These are phyloP conservation scores for Claviceps citrina DNA, from an alignment of 2,329 filamentous ascomycete genomes.

Conservation along the genomic window DNA sequence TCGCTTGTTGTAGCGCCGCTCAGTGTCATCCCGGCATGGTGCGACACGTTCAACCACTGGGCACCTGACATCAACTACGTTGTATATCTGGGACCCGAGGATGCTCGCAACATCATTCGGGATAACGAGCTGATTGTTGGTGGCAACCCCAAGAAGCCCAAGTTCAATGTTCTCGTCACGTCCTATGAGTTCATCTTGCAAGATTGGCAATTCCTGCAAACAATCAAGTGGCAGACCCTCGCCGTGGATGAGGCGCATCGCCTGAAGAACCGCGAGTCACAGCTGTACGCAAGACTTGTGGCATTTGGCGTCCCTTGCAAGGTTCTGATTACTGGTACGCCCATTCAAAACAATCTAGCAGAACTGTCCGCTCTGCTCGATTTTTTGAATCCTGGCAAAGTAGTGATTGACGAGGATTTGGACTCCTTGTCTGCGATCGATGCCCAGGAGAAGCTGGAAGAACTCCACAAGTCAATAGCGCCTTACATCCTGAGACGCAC, in stretches of 20 bases:
- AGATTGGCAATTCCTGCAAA: slow-evolving; percentile 69
- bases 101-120: slow-evolving; percentile 71
- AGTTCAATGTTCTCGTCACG: slow-evolving; percentile 94
- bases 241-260: slow-evolving; percentile 94
- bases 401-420: slow-evolving; percentile 81
- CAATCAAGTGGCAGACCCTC: slow-evolving; percentile 95
- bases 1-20: slow-evolving; percentile 95
- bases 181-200: slow-evolving; percentile 93
- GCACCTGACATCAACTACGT: slow-evolving; percentile 93
- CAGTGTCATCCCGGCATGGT: slow-evolving; percentile 95
- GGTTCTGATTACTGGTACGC: slow-evolving; percentile 88
- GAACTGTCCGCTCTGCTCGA: slow-evolving; percentile 88
- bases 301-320: slow-evolving; percentile 80
- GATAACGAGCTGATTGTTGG: slow-evolving; percentile 82
- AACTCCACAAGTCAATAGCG: slow-evolving; percentile 73
- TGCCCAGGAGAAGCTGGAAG: slow-evolving; percentile 73
- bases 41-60: slow-evolving; percentile 94
- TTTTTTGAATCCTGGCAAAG: slow-evolving; percentile 89
- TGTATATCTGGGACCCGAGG: slow-evolving; percentile 83
- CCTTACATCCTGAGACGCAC: slow-evolving; percentile 92
- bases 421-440: slow-evolving; percentile 62
- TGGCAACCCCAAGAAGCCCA: slow-evolving; percentile 73
- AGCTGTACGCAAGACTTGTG: slow-evolving; percentile 72
- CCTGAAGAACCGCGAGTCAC: slow-evolving; percentile 88
- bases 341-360: slow-evolving; percentile 90